A percentile compares a stretch with the other conserved stretches of the same genome.
Conservation (phyloP, 2,329 filamentous ascomycete genomes). For the Xylariaceae sp. region DNA sequence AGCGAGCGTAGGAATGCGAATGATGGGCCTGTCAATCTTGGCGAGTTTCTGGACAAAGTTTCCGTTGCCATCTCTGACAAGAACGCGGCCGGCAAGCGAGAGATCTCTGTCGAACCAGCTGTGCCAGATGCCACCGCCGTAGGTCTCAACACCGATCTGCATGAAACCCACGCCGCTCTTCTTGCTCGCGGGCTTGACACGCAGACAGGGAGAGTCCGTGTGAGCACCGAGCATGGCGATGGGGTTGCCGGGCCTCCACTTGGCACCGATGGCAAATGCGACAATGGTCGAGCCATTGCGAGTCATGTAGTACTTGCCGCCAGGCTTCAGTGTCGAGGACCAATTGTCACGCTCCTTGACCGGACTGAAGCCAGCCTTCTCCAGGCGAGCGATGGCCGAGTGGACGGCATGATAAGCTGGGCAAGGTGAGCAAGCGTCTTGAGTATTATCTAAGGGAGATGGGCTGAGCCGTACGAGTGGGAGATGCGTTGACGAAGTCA, state of each 20-base stretch:
- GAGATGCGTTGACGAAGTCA: conserved; percentile 90
- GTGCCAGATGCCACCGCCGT: conserved; percentile 96
- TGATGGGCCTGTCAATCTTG: conserved; percentile 84
- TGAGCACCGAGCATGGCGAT: conserved; percentile 93
- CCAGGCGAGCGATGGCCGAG: conserved; percentile 69
- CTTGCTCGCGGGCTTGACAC: conserved; percentile 92
- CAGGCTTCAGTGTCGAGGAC: conserved; percentile 72
- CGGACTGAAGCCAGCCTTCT: conserved; percentile 78
- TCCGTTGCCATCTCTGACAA: conserved; percentile 71
- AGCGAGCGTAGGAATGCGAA: conserved; percentile 88
- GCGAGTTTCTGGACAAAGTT: conserved; percentile 79
- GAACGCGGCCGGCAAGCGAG: conserved; percentile 80
- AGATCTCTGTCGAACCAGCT: conserved; percentile 97
- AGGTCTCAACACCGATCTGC: conserved; percentile 94
- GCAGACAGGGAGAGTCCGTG: conserved; percentile 88
- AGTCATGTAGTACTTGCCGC: conserved; percentile 94
- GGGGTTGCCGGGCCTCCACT: conserved; percentile 88
- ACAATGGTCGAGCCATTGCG: conserved; percentile 90
- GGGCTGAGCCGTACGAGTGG: conserved; percentile 62
- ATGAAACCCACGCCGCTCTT: conserved; percentile 82
- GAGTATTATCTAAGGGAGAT: conserved; percentile 7
- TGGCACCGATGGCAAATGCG: conserved; percentile 84
- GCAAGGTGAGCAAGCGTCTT: conserved; percentile 7
- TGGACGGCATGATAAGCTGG: conserved; percentile 91
- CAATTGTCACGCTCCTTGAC: conserved; percentile 91